A percentile compares a stretch with the other conserved stretches of the same genome.
These are phyloP conservation scores for Lolium perenne DNA, from an alignment of 176 grass and related monocot genomes.

Conservation along the genomic window DNA sequence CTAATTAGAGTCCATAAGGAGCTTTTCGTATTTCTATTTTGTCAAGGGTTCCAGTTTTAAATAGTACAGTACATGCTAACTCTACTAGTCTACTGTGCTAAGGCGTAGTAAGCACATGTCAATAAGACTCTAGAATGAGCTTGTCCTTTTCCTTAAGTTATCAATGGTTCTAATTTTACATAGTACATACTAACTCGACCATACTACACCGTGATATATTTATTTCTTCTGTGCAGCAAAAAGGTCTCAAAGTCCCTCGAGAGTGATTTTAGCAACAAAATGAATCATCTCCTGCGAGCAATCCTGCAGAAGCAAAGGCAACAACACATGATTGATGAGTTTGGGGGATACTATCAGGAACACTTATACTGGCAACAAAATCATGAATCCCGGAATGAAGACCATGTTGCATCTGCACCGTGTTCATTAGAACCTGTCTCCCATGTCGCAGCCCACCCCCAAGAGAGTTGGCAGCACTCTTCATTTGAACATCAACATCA, in stretches of 20 bases:
- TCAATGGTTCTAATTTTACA: not conserved
- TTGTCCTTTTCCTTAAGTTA: not conserved
- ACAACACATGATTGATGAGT: conserved; percentile 66
- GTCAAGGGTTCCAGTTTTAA: not conserved
- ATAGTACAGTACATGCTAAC: not conserved
- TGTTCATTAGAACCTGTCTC: conserved; percentile 61
- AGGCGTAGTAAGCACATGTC: not conserved
- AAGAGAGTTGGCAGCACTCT: conserved; percentile 58
- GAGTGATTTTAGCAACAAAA: conserved; percentile 88
- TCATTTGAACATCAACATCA: conserved; percentile 61
- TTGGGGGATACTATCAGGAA: conserved; percentile 62
- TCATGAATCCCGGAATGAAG: conserved; percentile 53
- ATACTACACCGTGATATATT: not conserved
- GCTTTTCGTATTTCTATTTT: conserved; percentile 27
- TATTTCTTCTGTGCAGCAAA: conserved; percentile 63
- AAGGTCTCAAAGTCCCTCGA: conserved; percentile 87
- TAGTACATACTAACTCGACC: not conserved
- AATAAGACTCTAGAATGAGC: not conserved
- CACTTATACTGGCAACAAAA: conserved; percentile 66
- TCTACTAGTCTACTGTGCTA: not conserved
- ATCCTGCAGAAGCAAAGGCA: conserved; percentile 70
- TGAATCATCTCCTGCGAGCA: conserved; percentile 73
- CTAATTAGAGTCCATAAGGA: conserved; percentile 22
- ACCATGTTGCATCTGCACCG: conserved; percentile 53
- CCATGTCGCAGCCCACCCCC: conserved; percentile 50